Evolutionary conservation across 495 filamentous ascomycete species (phyloP).

Genomic region (Penicillium arizonense): DNA sequence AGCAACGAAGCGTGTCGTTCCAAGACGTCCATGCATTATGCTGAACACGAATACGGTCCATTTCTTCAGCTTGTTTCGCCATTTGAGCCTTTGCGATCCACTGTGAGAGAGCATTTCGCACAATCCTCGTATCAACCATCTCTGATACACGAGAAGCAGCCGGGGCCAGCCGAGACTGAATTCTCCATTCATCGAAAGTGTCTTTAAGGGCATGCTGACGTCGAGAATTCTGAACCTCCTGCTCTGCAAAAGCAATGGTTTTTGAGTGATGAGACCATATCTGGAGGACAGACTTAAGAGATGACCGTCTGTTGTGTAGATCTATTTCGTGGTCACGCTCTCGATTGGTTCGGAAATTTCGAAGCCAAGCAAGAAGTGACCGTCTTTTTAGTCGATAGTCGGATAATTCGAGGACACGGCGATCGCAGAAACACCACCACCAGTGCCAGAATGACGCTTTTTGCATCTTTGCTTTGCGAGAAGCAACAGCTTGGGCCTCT

Average conservation of each 20-base stretch:
- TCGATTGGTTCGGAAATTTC: slow-evolving; percentile 41
- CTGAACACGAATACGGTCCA: slow-evolving; percentile 52
- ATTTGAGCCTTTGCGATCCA: slow-evolving; percentile 53
- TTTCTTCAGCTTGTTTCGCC: slow-evolving; percentile 51
- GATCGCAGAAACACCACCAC: slow-evolving; percentile 55
- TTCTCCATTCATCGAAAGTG: slow-evolving; percentile 38
- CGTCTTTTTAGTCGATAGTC: slow-evolving; percentile 46
- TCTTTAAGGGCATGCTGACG: slow-evolving; percentile 29
- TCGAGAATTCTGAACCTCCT: slow-evolving; percentile 32
- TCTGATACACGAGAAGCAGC: slow-evolving; percentile 43
- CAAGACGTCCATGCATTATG: slow-evolving; percentile 62
- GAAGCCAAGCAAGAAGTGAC: slow-evolving; percentile 46
- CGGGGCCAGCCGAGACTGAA: slow-evolving; percentile 47
- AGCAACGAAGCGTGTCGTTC: slow-evolving; percentile 63
- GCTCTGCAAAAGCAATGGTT: slow-evolving; percentile 24
- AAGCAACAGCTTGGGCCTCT: slow-evolving; percentile 38
- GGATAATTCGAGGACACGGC: slow-evolving; percentile 53
- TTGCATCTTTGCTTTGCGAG: slow-evolving; percentile 44
- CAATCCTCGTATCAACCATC: slow-evolving; percentile 47
- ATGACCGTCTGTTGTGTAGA: slow-evolving; percentile 23
- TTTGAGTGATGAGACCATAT: slow-evolving; percentile 31
- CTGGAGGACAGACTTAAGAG: slow-evolving; percentile 28
- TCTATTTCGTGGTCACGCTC: slow-evolving; percentile 43
- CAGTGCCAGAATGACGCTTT: slow-evolving; percentile 52
- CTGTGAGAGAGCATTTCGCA: slow-evolving; percentile 45